Evolutionary conservation across 352 stramenopile species (phyloP), one percentile per base, ranked within the genome.

Genomic region (Phytophthora idaei): DNA sequence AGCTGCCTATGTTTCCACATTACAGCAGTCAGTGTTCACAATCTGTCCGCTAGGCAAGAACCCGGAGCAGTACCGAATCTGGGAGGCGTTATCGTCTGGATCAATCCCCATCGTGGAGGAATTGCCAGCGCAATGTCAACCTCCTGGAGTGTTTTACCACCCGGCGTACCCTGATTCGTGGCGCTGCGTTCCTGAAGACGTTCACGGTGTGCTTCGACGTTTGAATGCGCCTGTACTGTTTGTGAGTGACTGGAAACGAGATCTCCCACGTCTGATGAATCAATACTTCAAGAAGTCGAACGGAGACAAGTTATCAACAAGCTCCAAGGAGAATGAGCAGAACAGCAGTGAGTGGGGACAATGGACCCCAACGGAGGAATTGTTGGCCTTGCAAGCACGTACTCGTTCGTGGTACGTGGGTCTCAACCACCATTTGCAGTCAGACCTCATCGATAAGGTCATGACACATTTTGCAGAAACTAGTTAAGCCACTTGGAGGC

Each of bases 31-130:
- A 0, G 65, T 88, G 25, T 88, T 90, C 54, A 90, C 81, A 29
- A 71, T 90, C 21, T 90, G 81, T 52, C 81, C 81, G 14, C 62
- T 85, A 1, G 81, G 81, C 3, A 88, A 88, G 61, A 90, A 90
- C 64, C 81, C 81, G 2, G 81, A 90, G 69, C 78, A 90, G 60
- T 90, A 87, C 41, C 72, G 81, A 17, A 88, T 90, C 62, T 90
- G 81, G 81, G 81, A 90, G 41, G 81, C 78, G n/a, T 58, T 90
- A 31, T 76, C 81, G 3, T 79, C 78, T 0, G 81, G 81, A 2
- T 90, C 81, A 21, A 90, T 90, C 64, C 81, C 78, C 5, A 85
- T 90, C 44, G 69, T 90, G 8, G 81, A 90, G 60, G 80, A 89
- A 42, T 58, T 87, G n/a, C 67, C 74, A 1, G 31, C 55, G 12